Evolutionary conservation across 306 rosid species (phyloP).

Genomic region (Gleditsia sinensis): DNA sequence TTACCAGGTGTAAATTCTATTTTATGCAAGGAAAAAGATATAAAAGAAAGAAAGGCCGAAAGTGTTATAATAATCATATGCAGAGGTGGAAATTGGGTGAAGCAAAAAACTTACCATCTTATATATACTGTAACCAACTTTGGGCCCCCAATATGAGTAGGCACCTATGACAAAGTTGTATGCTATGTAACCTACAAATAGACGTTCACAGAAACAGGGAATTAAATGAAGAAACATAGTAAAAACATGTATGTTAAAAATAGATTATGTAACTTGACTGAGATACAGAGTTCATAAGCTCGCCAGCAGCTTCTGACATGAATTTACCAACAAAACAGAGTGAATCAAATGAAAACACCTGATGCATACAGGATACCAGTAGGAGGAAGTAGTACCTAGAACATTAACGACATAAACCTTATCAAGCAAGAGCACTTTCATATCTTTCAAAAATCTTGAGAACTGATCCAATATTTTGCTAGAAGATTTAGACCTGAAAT

Average conservation of each 20-base stretch:
- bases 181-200: constrained; percentile 60
- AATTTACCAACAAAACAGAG: constrained; percentile 22
- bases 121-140: constrained; percentile 78
- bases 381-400: constrained; percentile 61
- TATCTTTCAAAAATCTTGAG: constrained; percentile 55
- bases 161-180: constrained; percentile 91
- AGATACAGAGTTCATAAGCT: neutral
- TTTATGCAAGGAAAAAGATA: neutral
- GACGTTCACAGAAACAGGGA: constrained; percentile 21
- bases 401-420: constrained; percentile 71
- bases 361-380: constrained; percentile 21
- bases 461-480: constrained; percentile 32
- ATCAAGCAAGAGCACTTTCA: constrained; percentile 66
- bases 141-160: constrained; percentile 93
- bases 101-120: constrained; percentile 60
- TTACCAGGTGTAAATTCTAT: neutral
- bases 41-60: neutral
- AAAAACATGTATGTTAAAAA: constrained; percentile 22
- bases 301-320: constrained; percentile 20
- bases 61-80: neutral
- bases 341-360: constrained; percentile 5
- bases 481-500: constrained; percentile 44
- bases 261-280: neutral
- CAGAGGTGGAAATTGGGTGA: constrained; percentile 7
- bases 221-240: constrained; percentile 6